These are phyloP conservation scores for Leccinum pseudoinsigne DNA, from an alignment of 1,284 basidiomycete genomes.

Conservation along the genomic window DNA sequence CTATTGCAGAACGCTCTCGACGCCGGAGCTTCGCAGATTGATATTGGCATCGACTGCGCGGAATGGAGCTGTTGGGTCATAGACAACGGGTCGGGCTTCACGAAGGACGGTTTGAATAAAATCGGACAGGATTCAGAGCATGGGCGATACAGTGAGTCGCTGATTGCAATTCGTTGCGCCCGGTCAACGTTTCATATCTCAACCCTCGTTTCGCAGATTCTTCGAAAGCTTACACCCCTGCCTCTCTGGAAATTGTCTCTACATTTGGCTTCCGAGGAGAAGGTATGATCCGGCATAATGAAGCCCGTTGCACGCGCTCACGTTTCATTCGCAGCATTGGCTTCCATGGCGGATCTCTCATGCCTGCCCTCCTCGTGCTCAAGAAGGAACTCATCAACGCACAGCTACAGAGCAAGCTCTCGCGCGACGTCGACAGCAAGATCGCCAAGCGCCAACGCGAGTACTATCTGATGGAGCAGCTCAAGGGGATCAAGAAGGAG, in stretches of 20 bases:
- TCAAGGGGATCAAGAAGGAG: too few relatives aligned
- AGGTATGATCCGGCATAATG: slow-evolving; percentile 47
- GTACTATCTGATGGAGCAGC: too few relatives aligned
- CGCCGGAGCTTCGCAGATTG: slow-evolving; percentile 59
- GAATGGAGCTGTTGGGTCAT: slow-evolving; percentile 81
- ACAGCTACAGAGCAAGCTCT: too few relatives aligned
- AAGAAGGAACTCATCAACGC: too few relatives aligned
- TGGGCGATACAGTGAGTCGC: slow-evolving; percentile 65
- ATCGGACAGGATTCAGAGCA: slow-evolving; percentile 52
- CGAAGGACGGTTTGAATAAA: slow-evolving; percentile 51
- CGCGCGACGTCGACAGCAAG: too few relatives aligned
- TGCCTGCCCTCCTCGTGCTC: too few relatives aligned
- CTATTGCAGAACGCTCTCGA: slow-evolving; percentile 85
- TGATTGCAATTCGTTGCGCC: neutral
- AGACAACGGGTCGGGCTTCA: slow-evolving; percentile 82
- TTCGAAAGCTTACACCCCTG: slow-evolving; percentile 64
- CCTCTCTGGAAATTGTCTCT: slow-evolving; percentile 49
- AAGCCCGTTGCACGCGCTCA: slow-evolving; percentile 11
- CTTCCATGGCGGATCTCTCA: slow-evolving; percentile 79
- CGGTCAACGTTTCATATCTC: neutral
- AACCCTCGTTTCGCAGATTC: slow-evolving; percentile 46
- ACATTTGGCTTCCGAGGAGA: slow-evolving; percentile 90
- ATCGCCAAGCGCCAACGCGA: too few relatives aligned
- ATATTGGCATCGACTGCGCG: slow-evolving; percentile 64
- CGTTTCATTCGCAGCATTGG: slow-evolving; percentile 54